A percentile compares a stretch with the other conserved stretches of the same genome.
phyloP scores from a whole-genome alignment of 2,329 filamentous ascomycete species.

The Pyricularia pennisetigena region DNA sequence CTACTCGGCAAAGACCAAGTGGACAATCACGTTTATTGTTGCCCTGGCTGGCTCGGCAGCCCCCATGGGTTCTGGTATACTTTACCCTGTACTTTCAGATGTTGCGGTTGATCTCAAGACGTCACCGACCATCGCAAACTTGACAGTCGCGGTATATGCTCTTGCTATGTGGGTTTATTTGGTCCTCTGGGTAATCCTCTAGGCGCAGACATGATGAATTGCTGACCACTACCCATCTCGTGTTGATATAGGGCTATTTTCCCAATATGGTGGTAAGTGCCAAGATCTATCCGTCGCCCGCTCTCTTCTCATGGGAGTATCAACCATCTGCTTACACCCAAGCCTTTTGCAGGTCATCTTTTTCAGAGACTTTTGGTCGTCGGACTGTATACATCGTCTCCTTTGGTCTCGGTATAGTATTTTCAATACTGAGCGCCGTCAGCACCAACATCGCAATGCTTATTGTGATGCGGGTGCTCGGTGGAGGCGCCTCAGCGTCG shows the following conservation, averaged over 20 bases:
- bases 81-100: slow-evolving; percentile 66
- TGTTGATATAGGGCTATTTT: slow-evolving; percentile 48
- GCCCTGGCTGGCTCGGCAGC: slow-evolving; percentile 68
- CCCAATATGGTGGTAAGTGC: slow-evolving; percentile 64
- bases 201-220: not conserved
- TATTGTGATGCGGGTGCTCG: slow-evolving; percentile 63
- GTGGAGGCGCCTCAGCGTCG: slow-evolving; percentile 67
- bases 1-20: slow-evolving; percentile 68
- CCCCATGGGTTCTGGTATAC: slow-evolving; percentile 75
- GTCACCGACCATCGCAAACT: slow-evolving; percentile 57
- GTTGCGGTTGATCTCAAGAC: slow-evolving; percentile 54
- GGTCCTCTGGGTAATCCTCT: no score
- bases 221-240: not conserved
- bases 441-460: slow-evolving; percentile 66
- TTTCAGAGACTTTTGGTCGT: slow-evolving; percentile 64
- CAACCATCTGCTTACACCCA: not conserved
- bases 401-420: slow-evolving; percentile 63
- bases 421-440: slow-evolving; percentile 59
- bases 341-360: slow-evolving; percentile 42
- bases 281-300: no score
- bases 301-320: no score
- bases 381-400: slow-evolving; percentile 71
- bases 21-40: slow-evolving; percentile 71
- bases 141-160: slow-evolving; percentile 75
- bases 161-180: slow-evolving; percentile 50